Conservation (phyloP, 2,329 filamentous ascomycete genomes). For the Aspergillus melleus region DNA sequence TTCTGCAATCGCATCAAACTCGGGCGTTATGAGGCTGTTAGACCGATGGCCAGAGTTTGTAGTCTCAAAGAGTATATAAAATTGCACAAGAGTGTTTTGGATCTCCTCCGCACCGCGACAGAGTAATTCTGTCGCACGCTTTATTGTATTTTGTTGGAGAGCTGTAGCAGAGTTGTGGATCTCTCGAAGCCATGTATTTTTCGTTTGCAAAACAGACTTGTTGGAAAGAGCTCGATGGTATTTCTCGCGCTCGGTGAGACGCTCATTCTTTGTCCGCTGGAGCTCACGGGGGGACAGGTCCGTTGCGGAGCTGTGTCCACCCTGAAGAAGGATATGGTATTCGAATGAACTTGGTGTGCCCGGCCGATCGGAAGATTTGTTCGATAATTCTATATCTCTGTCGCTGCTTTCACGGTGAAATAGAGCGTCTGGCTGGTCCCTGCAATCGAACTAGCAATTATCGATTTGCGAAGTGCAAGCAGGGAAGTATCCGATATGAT, state of each 20-base stretch:
- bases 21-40: no score
- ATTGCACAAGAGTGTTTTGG: background rate
- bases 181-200: background rate
- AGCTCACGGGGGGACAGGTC: background rate
- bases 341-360: background rate
- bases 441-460: no score
- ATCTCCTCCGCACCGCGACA: background rate
- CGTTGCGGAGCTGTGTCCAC: background rate
- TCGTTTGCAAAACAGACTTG: background rate
- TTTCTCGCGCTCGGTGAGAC: background rate
- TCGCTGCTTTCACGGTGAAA: background rate
- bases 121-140: background rate
- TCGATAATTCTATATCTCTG: background rate
- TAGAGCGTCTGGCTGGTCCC: background rate
- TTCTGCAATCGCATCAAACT: no score
- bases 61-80: background rate
- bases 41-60: no score
- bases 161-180: background rate
- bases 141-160: background rate
- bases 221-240: background rate
- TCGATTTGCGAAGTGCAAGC: no score
- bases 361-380: background rate
- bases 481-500: no score
- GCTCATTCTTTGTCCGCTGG: background rate
- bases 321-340: background rate